phyloP scores from a whole-genome alignment of 306 rosid species.

The Biancaea sappan region DNA sequence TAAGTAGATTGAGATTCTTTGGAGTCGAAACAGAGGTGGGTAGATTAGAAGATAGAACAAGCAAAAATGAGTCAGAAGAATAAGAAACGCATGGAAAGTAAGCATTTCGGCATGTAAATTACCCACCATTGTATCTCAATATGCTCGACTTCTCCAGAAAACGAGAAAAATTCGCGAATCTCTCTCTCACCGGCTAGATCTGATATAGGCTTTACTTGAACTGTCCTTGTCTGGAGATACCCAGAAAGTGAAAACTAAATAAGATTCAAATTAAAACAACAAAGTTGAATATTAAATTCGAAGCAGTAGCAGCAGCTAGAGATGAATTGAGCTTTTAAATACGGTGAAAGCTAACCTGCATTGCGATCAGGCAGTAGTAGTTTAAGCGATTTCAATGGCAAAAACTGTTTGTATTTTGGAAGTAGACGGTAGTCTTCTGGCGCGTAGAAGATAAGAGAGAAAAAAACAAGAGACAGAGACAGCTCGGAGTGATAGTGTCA shows the following conservation, averaged over 20 bases:
- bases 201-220: slow-evolving; percentile 79
- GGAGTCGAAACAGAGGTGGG: too few species aligned
- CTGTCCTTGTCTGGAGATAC: slow-evolving; percentile 70
- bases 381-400: not conserved
- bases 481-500: slow-evolving; percentile 15
- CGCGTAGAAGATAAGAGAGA: not conserved
- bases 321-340: not conserved
- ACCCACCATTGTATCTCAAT: slow-evolving; percentile 72
- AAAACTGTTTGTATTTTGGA: not conserved
- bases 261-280: not conserved
- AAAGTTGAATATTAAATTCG: slow-evolving; percentile 18
- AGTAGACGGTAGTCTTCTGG: not conserved
- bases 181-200: slow-evolving; percentile 95
- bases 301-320: slow-evolving; percentile 17
- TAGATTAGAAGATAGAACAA: too few species aligned
- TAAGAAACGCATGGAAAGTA: not conserved
- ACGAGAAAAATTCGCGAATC: slow-evolving; percentile 93
- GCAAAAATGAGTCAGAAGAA: slow-evolving; percentile 16
- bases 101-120: not conserved
- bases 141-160: slow-evolving; percentile 88
- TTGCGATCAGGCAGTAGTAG: slow-evolving; percentile 19
- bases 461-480: not conserved
- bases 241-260: slow-evolving; percentile 18
- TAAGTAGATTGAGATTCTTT: slow-evolving; percentile 4
- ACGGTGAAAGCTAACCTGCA: slow-evolving; percentile 32